Evolutionary conservation across 768 basidiomycete genomes (phyloP).

Genomic region (Boletellus ananiceps): DNA sequence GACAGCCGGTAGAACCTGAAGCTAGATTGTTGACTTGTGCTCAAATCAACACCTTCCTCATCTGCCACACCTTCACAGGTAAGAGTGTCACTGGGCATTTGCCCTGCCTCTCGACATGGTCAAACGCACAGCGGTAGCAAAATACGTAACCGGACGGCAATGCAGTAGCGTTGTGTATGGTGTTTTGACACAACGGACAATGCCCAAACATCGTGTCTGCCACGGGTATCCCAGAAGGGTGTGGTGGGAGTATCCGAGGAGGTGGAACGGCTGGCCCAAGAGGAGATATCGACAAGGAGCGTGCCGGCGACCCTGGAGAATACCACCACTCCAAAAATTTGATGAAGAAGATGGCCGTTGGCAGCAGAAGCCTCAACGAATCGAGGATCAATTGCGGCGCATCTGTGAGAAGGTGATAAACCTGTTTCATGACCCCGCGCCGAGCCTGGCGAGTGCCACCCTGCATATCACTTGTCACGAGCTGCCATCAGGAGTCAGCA

Average conservation of each 20-base stretch:
- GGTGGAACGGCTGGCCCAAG: slow-evolving; percentile 72
- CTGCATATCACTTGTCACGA: slow-evolving; percentile 12
- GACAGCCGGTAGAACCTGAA: background rate
- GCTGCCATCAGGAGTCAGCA: slow-evolving; percentile 13
- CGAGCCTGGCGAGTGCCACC: slow-evolving; percentile 20
- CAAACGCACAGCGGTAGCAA: slow-evolving; percentile 88
- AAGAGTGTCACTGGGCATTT: slow-evolving; percentile 86
- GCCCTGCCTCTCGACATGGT: slow-evolving; percentile 70
- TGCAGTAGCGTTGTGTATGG: slow-evolving; percentile 82
- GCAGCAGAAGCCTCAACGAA: slow-evolving; percentile 74
- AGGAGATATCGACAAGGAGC: slow-evolving; percentile 56
- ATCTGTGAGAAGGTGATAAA: slow-evolving; percentile 45
- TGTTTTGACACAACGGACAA: slow-evolving; percentile 75
- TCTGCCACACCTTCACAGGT: slow-evolving; percentile 69
- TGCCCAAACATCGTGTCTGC: slow-evolving; percentile 65
- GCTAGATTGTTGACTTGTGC: background rate
- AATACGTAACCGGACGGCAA: slow-evolving; percentile 92
- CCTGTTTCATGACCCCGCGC: slow-evolving; percentile 37
- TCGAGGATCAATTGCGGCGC: slow-evolving; percentile 68
- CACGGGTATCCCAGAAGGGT: slow-evolving; percentile 66
- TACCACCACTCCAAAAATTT: slow-evolving; percentile 99
- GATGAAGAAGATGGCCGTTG: slow-evolving; percentile 89
- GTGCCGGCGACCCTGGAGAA: slow-evolving; percentile 84
- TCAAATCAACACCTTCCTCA: slow-evolving; percentile 83
- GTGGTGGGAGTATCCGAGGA: slow-evolving; percentile 69